Evolutionary conservation across 176 grass and related monocot genomes (phyloP).

Genomic region (Oropetium thomaeum): DNA sequence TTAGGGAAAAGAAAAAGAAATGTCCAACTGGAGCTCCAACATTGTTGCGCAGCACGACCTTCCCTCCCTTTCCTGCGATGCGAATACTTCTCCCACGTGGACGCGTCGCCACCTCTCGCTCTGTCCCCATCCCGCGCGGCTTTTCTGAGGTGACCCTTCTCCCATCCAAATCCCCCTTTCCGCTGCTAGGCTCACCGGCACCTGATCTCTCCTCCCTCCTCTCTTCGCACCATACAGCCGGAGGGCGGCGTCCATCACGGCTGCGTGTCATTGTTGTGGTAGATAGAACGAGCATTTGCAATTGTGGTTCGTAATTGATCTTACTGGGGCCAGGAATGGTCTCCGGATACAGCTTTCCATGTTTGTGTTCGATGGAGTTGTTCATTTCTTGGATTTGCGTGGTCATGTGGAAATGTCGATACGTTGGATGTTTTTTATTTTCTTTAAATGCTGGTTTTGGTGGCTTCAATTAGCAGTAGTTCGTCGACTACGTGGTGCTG

Average conservation of each 20-base stretch:
- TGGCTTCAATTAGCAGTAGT: neutral
- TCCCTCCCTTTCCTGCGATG: too few relatives aligned
- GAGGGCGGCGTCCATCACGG: neutral
- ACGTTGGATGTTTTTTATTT: neutral
- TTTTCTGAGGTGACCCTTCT: neutral
- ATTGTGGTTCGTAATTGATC: neutral
- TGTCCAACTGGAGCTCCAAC: too few relatives aligned
- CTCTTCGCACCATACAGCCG: neutral
- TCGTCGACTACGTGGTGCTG: neutral
- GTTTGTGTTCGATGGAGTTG: neutral
- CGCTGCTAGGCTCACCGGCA: neutral
- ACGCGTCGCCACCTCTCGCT: neutral
- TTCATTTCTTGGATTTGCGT: neutral
- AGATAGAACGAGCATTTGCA: neutral
- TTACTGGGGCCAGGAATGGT: neutral
- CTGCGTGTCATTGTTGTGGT: neutral
- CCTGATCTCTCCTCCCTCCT: neutral
- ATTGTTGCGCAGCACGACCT: too few relatives aligned
- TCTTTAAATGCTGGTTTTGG: neutral
- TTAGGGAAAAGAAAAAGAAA: too few relatives aligned
- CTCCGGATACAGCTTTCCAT: neutral
- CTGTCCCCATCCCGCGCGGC: neutral
- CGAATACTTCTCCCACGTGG: neutral
- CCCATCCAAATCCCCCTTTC: neutral
- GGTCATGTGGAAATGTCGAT: neutral